Conservation (phyloP, 2,329 filamentous ascomycete species). For the Apiospora koreana region DNA sequence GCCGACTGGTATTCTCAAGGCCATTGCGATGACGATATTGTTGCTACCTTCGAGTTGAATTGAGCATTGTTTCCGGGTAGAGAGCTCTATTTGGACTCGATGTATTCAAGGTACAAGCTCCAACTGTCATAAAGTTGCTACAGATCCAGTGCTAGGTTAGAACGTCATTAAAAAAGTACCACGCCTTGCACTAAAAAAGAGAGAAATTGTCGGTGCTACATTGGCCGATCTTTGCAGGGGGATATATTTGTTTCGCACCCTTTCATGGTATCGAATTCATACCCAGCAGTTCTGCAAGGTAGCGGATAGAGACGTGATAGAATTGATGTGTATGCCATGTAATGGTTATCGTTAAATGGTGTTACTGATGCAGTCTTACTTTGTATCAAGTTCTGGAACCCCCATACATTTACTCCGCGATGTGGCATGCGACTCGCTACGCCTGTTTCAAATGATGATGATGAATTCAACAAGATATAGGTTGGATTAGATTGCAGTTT, state of each 20-base stretch:
- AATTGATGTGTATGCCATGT: background rate
- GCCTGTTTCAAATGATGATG: background rate
- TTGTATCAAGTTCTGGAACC: background rate
- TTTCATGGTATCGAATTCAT: background rate
- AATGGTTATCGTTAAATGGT: background rate
- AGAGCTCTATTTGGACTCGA: background rate
- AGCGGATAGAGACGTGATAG: background rate
- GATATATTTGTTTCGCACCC: background rate
- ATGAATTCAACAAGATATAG: background rate
- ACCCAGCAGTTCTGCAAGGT: background rate
- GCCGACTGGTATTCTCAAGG: background rate
- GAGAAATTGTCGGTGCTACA: background rate
- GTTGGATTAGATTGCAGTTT: background rate
- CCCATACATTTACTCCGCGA: background rate
- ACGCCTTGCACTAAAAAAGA: background rate
- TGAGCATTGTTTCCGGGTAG: background rate
- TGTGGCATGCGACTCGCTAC: background rate
- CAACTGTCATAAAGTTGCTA: background rate
- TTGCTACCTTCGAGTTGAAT: background rate
- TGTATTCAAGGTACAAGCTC: background rate
- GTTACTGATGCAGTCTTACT: background rate
- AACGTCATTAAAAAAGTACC: background rate
- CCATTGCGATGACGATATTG: background rate
- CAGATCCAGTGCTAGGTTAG: background rate
- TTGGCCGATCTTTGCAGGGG: background rate